A percentile compares a stretch with the other conserved stretches of the same genome.
Conservation (phyloP, 129 eudicot genomes). For the Logfia minima region DNA sequence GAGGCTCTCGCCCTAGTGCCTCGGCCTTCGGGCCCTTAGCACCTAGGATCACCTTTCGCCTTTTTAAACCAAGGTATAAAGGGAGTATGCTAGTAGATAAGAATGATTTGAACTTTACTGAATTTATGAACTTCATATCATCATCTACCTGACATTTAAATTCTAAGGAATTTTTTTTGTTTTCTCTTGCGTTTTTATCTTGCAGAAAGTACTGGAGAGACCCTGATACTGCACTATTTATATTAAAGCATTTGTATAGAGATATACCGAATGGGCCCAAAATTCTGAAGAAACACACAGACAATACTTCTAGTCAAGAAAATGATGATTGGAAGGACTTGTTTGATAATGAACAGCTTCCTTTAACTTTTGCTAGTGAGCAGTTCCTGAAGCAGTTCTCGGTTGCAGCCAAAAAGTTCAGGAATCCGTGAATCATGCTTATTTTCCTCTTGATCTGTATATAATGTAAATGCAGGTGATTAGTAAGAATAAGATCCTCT, state of each 20-base stretch:
- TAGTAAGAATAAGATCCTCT: background rate
- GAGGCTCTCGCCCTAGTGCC: too few species aligned
- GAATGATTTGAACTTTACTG: background rate
- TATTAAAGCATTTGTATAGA: conserved; percentile 73
- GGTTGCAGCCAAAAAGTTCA: conserved; percentile 36
- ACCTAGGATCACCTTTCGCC: too few species aligned
- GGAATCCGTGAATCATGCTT: conserved; percentile 20
- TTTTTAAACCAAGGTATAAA: background rate
- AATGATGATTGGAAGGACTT: conserved; percentile 31
- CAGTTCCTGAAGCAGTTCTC: conserved; percentile 46
- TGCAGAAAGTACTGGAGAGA: conserved; percentile 96
- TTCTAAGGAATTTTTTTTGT: background rate
- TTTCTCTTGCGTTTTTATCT: background rate
- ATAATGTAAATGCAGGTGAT: conserved; percentile 35
- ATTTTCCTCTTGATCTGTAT: conserved; percentile 24
- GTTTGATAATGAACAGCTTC: conserved; percentile 72
- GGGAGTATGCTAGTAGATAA: background rate
- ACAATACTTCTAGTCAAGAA: conserved; percentile 38
- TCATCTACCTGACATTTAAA: background rate
- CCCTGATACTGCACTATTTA: conserved; percentile 83
- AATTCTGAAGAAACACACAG: conserved; percentile 16
- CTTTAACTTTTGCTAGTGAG: conserved; percentile 69
- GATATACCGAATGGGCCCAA: conserved; percentile 63
- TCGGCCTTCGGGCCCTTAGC: too few species aligned
- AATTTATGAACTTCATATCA: background rate